Percentiles rank a stretch among this genome's conserved stretches.
Evolutionary conservation across 306 rosid genomes (phyloP).

Genomic region (Cicer yamashitae): DNA sequence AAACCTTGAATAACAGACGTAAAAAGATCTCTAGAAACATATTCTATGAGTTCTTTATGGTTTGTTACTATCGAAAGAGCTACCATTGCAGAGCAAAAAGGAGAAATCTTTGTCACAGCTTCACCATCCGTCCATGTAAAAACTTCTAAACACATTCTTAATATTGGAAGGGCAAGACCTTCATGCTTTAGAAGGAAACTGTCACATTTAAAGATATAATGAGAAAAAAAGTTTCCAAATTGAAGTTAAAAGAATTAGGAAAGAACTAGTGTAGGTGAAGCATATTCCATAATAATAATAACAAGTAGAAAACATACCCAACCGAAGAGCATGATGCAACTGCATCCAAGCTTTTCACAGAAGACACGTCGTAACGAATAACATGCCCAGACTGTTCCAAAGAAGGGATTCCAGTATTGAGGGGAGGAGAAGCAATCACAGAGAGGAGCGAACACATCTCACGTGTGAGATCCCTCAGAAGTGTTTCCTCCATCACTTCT

Average conservation of each 20-base stretch:
- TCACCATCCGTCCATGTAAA: slow-evolving; percentile 94
- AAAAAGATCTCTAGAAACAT: slow-evolving; percentile 86
- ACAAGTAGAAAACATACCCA: slow-evolving; percentile 68
- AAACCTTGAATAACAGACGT: slow-evolving; percentile 82
- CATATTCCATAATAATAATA: slow-evolving; percentile 7
- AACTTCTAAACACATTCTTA: slow-evolving; percentile 75
- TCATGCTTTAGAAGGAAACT: slow-evolving; percentile 86
- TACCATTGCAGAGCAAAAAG: slow-evolving; percentile 71
- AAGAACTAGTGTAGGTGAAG: slow-evolving; percentile 39
- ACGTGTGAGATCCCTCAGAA: slow-evolving; percentile 87
- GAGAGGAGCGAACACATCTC: slow-evolving; percentile 84
- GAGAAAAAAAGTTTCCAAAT: slow-evolving; percentile 36
- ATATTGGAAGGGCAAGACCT: slow-evolving; percentile 73
- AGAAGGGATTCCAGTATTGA: slow-evolving; percentile 80
- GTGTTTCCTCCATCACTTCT: slow-evolving; percentile 94
- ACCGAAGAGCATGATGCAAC: slow-evolving; percentile 77
- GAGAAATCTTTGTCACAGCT: slow-evolving; percentile 77
- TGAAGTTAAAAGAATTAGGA: slow-evolving; percentile 1
- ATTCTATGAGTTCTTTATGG: slow-evolving; percentile 68
- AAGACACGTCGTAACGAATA: slow-evolving; percentile 64
- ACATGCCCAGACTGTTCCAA: slow-evolving; percentile 90
- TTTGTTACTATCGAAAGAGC: slow-evolving; percentile 65
- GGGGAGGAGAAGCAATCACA: slow-evolving; percentile 71
- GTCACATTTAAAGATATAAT: slow-evolving; percentile 41
- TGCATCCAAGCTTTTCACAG: slow-evolving; percentile 76